These are phyloP conservation scores for Pistacia atlantica DNA, from an alignment of 345 rosid species.

Conservation along the genomic window DNA sequence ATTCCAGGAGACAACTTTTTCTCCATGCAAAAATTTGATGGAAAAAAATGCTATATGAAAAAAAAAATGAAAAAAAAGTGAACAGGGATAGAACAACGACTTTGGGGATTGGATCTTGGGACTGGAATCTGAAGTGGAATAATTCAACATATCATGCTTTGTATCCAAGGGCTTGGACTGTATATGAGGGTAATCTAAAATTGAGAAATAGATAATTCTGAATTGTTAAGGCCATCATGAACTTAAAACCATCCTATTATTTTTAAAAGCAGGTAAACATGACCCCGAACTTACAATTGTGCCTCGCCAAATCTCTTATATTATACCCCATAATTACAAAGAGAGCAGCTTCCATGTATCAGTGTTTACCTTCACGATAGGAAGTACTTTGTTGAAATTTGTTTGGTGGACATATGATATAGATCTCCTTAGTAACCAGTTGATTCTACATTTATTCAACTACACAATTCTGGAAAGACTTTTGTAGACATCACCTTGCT, in stretches of 20 bases:
- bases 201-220: constrained; percentile 5
- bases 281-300: constrained; percentile 86
- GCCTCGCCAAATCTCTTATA: constrained; percentile 88
- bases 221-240: neutral
- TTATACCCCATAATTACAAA: constrained; percentile 89
- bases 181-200: constrained; percentile 60
- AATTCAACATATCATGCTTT: constrained; percentile 89
- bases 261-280: constrained; percentile 69
- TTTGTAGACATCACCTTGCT: constrained; percentile 74
- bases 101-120: constrained; percentile 86
- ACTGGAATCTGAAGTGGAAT: constrained; percentile 84
- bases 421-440: constrained; percentile 26
- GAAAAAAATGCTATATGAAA: neutral
- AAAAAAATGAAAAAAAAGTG: neutral
- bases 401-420: neutral
- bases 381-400: constrained; percentile 19
- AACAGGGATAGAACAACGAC: constrained; percentile 50
- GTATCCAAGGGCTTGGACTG: constrained; percentile 96
- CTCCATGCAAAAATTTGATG: neutral
- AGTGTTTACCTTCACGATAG: constrained; percentile 80
- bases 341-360: constrained; percentile 92
- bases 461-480: constrained; percentile 67
- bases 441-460: constrained; percentile 41
- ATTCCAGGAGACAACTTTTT: constrained; percentile 4
- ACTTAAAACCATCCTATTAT: constrained; percentile 1